phyloP scores from a whole-genome alignment of 2,329 filamentous ascomycete species.

The Fusarium pseudograminearum region DNA sequence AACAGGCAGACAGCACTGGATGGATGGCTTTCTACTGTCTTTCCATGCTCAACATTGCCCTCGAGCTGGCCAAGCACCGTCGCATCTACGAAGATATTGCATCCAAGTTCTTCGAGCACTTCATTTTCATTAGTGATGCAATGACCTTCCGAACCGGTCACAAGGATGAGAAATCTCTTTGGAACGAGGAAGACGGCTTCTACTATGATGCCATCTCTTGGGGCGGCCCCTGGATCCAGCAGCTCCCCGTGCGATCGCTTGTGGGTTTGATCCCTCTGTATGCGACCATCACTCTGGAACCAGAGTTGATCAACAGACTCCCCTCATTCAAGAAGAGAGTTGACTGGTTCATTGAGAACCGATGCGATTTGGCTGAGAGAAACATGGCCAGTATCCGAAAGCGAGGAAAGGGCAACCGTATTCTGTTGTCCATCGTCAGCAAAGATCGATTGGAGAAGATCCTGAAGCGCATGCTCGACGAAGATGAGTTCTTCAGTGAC shows the following conservation, averaged over 20 bases:
- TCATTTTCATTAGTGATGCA: slow-evolving; percentile 96
- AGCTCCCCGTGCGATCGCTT: slow-evolving; percentile 90
- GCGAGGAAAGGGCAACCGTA: slow-evolving; percentile 88
- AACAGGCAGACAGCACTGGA: slow-evolving; percentile 96
- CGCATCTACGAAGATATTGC: slow-evolving; percentile 97
- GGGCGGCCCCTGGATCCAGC: slow-evolving; percentile 92
- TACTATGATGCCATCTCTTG: slow-evolving; percentile 99
- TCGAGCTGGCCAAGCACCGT: slow-evolving; percentile 94
- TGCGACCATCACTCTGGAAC: slow-evolving; percentile 90
- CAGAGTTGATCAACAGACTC: slow-evolving; percentile 90
- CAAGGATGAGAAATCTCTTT: slow-evolving; percentile 83
- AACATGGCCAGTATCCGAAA: slow-evolving; percentile 95
- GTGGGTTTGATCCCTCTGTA: slow-evolving; percentile 95
- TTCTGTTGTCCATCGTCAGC: slow-evolving; percentile 90
- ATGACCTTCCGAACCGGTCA: slow-evolving; percentile 85
- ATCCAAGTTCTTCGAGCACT: slow-evolving; percentile 99
- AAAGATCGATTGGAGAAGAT: slow-evolving; percentile 93
- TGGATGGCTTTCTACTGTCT: slow-evolving; percentile 99
- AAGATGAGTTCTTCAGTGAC: slow-evolving; percentile 90
- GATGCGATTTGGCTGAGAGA: slow-evolving; percentile 85
- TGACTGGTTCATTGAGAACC: slow-evolving; percentile 93
- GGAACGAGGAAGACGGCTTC: slow-evolving; percentile 97
- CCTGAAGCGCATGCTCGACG: slow-evolving; percentile 90
- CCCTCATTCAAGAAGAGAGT: slow-evolving; percentile 93
- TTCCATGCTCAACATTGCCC: slow-evolving; percentile 95